These are phyloP conservation scores for Sporobolomyces pararoseus DNA, from an alignment of 768 basidiomycete genomes.

Conservation along the genomic window DNA sequence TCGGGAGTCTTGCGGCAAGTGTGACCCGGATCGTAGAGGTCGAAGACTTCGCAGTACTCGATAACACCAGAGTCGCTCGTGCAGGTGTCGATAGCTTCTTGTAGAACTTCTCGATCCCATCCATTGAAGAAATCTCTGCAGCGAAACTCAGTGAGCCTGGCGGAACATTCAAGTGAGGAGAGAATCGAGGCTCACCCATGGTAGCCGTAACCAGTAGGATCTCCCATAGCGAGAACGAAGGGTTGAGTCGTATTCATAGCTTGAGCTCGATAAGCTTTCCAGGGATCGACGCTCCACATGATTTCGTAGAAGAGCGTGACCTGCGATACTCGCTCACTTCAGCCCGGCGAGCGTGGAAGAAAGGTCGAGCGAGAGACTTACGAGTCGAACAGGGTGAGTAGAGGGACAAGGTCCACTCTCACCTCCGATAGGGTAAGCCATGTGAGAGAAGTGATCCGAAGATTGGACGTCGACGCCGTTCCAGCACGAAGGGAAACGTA, in stretches of 20 bases:
- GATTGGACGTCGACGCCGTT: slow-evolving; percentile 52
- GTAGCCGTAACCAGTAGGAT: slow-evolving; percentile 9
- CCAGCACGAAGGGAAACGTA: slow-evolving; percentile 48
- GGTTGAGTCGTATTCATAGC: slow-evolving; percentile 31
- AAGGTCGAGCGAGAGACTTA: slow-evolving; percentile 11
- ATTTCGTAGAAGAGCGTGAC: slow-evolving; percentile 14
- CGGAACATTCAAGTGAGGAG: no score
- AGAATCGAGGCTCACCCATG: slow-evolving; percentile 12
- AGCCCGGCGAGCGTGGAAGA: not conserved
- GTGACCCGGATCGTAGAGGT: slow-evolving; percentile 29
- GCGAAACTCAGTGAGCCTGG: not conserved
- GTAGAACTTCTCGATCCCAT: slow-evolving; percentile 41
- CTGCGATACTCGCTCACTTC: no score
- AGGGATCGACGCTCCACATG: slow-evolving; percentile 32
- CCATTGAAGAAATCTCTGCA: slow-evolving; percentile 27
- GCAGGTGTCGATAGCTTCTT: slow-evolving; percentile 43
- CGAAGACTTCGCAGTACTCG: slow-evolving; percentile 44
- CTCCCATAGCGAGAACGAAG: slow-evolving; percentile 35
- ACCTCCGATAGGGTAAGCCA: slow-evolving; percentile 47
- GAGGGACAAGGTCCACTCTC: slow-evolving; percentile 42
- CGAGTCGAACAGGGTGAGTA: slow-evolving; percentile 37
- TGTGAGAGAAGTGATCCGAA: slow-evolving; percentile 52
- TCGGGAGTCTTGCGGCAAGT: slow-evolving; percentile 37
- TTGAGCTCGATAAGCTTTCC: slow-evolving; percentile 8
- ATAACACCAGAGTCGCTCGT: slow-evolving; percentile 40